A percentile compares a stretch with the other conserved stretches of the same genome.
Conservation (phyloP, 2,329 filamentous ascomycete species). For the Aspergillus udagawae region DNA sequence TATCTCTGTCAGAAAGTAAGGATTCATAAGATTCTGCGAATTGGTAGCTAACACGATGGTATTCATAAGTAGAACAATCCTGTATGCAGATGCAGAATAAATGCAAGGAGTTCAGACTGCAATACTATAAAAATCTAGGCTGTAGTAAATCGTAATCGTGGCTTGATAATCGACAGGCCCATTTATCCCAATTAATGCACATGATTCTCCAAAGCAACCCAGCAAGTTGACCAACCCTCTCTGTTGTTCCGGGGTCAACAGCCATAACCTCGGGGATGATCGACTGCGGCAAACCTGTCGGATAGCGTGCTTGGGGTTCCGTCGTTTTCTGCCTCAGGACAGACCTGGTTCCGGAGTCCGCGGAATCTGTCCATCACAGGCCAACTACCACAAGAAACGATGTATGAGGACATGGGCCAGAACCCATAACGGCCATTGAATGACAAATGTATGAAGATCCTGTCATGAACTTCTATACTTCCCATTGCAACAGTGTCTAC, state of each 20-base stretch:
- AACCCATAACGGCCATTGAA: neutral
- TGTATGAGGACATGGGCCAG: too few species aligned
- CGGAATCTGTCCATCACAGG: neutral
- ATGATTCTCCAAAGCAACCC: neutral
- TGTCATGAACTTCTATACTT: neutral
- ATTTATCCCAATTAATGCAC: neutral
- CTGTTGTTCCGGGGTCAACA: neutral
- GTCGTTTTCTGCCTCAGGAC: neutral
- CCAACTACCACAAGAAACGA: too few species aligned
- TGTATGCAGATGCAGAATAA: neutral
- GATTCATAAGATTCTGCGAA: neutral
- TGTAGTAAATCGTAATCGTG: neutral
- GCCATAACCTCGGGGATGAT: conserved; percentile 17
- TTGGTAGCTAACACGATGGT: neutral
- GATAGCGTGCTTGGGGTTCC: conserved; percentile 17
- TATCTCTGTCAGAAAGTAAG: neutral
- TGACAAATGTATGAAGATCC: neutral
- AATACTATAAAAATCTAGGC: too few species aligned
- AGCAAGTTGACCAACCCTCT: neutral
- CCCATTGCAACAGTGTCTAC: neutral
- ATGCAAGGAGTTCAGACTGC: neutral
- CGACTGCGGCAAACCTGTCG: conserved; percentile 10
- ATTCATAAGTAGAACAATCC: too few species aligned
- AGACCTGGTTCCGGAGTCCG: neutral
- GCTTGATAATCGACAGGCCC: neutral